Percentiles rank a stretch among this genome's conserved stretches.
phyloP scores from a whole-genome alignment of 2,329 filamentous ascomycete genomes.

The Fusarium fracticaudum region DNA sequence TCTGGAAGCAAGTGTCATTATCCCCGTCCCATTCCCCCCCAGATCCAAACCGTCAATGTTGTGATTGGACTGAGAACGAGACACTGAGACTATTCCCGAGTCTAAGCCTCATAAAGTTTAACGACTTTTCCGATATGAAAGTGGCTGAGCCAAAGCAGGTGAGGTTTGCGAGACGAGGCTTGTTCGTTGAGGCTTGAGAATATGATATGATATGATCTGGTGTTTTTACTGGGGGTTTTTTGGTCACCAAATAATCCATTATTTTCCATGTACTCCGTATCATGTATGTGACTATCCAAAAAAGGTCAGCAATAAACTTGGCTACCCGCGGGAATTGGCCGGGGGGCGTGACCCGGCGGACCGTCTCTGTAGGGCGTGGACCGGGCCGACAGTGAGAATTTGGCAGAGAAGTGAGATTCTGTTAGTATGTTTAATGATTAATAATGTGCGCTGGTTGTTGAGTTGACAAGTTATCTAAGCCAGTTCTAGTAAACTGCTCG shows the following conservation, averaged over 20 bases:
- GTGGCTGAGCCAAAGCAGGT: background rate
- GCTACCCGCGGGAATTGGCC: background rate
- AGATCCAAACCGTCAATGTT: background rate
- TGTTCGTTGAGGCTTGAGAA: background rate
- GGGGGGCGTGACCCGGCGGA: background rate
- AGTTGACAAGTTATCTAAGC: background rate
- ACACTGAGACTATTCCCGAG: background rate
- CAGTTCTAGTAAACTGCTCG: constrained; percentile 2
- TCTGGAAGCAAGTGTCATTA: background rate
- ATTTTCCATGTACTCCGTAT: too few relatives aligned
- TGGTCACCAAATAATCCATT: background rate
- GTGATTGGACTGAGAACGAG: background rate
- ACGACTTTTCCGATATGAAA: background rate
- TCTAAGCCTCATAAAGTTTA: background rate
- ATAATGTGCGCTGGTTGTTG: background rate
- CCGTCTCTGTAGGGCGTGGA: background rate
- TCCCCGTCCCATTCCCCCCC: background rate
- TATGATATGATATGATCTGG: background rate
- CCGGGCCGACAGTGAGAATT: background rate
- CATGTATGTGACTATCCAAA: background rate
- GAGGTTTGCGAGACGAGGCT: background rate
- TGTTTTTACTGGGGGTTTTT: too few relatives aligned
- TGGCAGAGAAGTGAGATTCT: background rate
- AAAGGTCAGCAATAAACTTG: background rate
- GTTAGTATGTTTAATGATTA: background rate